A percentile compares a stretch with the other conserved stretches of the same genome.
Evolutionary conservation across 1,284 basidiomycete genomes (phyloP).

Genomic region (Apiotrichum gamsii): DNA sequence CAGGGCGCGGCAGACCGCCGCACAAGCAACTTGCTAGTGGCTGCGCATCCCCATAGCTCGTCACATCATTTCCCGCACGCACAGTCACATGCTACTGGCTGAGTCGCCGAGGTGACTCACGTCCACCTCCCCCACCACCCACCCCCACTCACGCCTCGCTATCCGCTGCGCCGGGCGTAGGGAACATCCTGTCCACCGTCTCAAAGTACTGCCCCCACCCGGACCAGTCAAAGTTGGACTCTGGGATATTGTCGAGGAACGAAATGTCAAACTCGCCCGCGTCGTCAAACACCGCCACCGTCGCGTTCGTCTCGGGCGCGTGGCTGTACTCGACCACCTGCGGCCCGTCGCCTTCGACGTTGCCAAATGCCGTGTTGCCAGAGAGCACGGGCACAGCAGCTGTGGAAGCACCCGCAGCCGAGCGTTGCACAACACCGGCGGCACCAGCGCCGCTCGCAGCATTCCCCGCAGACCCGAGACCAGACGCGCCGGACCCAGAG

Average conservation of each 20-base stretch:
- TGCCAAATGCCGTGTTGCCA: conserved; percentile 2
- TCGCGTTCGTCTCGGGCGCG: conserved; percentile 3
- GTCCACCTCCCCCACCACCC: too few species aligned
- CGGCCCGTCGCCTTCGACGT: conserved; percentile 7
- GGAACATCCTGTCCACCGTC: conserved; percentile 13
- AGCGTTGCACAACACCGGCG: conserved; percentile 8
- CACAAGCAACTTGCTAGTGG: too few species aligned
- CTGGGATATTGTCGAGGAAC: conserved; percentile 71
- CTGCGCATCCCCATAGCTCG: too few species aligned
- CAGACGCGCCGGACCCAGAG: too few species aligned
- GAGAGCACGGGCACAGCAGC: conserved; percentile 8
- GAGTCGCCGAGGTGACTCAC: too few species aligned
- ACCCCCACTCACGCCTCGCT: too few species aligned
- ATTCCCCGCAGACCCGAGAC: too few species aligned
- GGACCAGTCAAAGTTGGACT: conserved; percentile 78
- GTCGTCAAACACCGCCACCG: conserved; percentile 7
- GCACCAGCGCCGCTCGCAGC: conserved; percentile 37
- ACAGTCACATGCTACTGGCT: too few species aligned
- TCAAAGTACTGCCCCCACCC: conserved; percentile 28
- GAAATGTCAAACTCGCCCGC: conserved; percentile 54
- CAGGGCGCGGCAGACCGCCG: too few species aligned
- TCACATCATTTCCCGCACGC: too few species aligned
- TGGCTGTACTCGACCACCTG: conserved; percentile 7
- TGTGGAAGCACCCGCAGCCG: too few species aligned
- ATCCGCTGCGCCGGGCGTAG: neutral